Base-by-base conservation (phyloP, 2,329 filamentous ascomycete genomes). In the Pseudocercospora macadamiae region DNA sequence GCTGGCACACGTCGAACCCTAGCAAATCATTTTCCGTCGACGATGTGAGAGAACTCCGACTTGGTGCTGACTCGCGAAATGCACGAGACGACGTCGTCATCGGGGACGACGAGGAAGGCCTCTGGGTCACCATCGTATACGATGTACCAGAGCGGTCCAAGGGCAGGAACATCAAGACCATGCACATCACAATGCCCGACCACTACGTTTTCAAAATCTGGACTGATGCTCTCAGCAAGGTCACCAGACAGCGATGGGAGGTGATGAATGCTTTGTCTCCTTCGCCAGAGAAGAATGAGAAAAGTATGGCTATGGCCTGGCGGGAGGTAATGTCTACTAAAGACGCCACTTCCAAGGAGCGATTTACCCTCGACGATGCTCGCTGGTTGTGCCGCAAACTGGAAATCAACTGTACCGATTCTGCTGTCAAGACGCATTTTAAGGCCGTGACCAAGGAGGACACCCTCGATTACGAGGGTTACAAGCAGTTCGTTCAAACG, bases 61-160 rank as follows among this genome's bases (percentile, higher is more conserved):
- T 88, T 30, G 92, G 91, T 16, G 84, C 84, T 10, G 91, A 97
- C 71, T 91, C 93, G 16, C 86, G 90, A 57, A 93, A 96, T 72
- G 96, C 96, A 72, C 89, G 91, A 39, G 87, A 93, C 68, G 93
- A 97, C 73, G 90, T 89, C 70, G 85, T 86, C 36, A 79, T 95
- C 19, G 78, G 87, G 0, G 83, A 88, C 52, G 79, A 84, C 4
- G 83, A 86, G 36, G 89, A 93, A 68, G 77, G 82, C 6, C 85
- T 86, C 12, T 96, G 93, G 84, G 93, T 97, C 70, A 96, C 93
- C 25, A 91, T 99, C 65, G 84, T 96, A 54, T 97, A 96, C 74
- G 85, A 86, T 0, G 84, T 91, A 34, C 87, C 89, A 0, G 89
- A 91, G 66, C 89, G 88, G 61, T 88, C 88, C 7, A 93, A 91